phyloP scores from a whole-genome alignment of 2,329 filamentous ascomycete species.

The Fusarium nodosum region DNA sequence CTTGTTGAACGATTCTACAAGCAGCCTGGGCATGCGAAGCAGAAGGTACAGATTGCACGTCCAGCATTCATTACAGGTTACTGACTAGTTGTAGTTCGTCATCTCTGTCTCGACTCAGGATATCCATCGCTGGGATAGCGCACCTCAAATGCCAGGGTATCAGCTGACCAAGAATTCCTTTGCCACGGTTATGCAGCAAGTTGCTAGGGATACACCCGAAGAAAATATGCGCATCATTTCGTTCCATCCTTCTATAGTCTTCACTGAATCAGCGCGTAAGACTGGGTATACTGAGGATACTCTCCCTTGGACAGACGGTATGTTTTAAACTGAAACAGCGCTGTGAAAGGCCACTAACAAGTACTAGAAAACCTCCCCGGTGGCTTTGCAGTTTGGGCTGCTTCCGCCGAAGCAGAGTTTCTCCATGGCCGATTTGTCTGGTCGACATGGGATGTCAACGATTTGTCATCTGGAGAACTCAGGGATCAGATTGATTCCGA shows the following conservation, averaged over 20 bases:
- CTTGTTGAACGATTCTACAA: conserved; percentile 40
- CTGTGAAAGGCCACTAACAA: neutral
- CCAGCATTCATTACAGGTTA: accelerated
- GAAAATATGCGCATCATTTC: conserved; percentile 57
- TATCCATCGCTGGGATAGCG: conserved; percentile 49
- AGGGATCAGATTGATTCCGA: conserved; percentile 30
- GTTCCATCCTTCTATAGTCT: conserved; percentile 58
- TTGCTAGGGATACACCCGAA: conserved; percentile 52
- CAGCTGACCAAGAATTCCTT: conserved; percentile 56
- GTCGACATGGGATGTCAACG: conserved; percentile 66
- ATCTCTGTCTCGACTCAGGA: conserved; percentile 37
- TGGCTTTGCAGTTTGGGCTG: conserved; percentile 59
- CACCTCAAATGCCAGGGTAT: conserved; percentile 50
- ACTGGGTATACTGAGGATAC: conserved; percentile 43
- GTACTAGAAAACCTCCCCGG: conserved; percentile 55
- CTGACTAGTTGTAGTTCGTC: conserved; percentile 12
- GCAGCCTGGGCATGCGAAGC: conserved; percentile 21
- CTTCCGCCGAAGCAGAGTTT: conserved; percentile 59
- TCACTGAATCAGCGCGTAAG: conserved; percentile 49
- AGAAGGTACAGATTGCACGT: conserved; percentile 11
- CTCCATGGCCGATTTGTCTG: conserved; percentile 63
- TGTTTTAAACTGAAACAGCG: neutral
- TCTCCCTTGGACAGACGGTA: conserved; percentile 43
- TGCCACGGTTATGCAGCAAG: conserved; percentile 53
- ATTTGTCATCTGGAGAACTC: conserved; percentile 50